Evolutionary conservation across 2,329 filamentous ascomycete species (phyloP), one percentile per base, ranked within the genome.

Genomic region (Rhexocercosporidium sp.): DNA sequence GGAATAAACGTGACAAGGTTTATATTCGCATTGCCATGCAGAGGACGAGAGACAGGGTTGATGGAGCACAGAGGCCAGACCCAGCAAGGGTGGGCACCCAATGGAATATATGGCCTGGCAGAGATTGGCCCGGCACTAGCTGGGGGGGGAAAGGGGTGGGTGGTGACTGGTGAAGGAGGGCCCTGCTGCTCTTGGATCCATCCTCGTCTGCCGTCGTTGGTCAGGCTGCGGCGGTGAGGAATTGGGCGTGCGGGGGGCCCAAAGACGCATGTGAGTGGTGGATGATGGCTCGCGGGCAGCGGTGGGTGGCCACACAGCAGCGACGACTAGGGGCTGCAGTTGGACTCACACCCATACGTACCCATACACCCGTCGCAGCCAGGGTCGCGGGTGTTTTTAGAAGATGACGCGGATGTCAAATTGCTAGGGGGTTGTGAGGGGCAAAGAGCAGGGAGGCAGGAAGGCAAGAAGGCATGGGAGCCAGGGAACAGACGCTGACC

Each of bases 1-100:
- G 74, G 73, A 72, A 76, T 68, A 75, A 75, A 74, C 71, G 73
- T 73, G 75, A 76, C 73, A 71, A 68, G 73, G 74, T 68, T 74
- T 60, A 67, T 68, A 71, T 71, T 31, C 51, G 66, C 66, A 67
- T 69, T 64, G 69, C 66, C 57, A 62, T 69, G 65, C 47, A 56
- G 59, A 37, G 64, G 47, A 54, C 53, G 60, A 62, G 59, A 62
- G 62, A 66, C 60, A 64, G 47, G 65, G 68, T 64, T 60, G 46
- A 54, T 51, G 47, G 39, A 53, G 46, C 51, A 25, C n/a, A 41
- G 34, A 39, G n/a, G 22, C 46, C 54, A 49, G 12, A 29, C 37
- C 37, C n/a, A n/a, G n/a, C n/a, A 51, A 18, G 54, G 65, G 62
- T 41, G 65, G 71, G n/a, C 14, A 60, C 27, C 69, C 69, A 69